Base-by-base conservation (phyloP, 306 rosid genomes). In the Fragaria vesca region DNA sequence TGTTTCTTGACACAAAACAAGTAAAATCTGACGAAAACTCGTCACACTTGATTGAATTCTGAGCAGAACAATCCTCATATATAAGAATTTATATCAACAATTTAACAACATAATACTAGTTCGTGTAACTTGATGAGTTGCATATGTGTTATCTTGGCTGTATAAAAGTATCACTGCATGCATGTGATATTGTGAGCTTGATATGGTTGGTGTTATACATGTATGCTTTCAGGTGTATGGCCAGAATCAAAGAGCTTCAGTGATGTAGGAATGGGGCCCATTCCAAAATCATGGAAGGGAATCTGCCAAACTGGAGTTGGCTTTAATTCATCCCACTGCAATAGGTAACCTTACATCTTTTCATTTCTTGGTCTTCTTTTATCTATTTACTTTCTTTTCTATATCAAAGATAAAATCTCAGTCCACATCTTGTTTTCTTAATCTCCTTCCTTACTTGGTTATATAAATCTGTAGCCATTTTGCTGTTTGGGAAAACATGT, bases 241-340 rank as follows among this genome's bases (percentile, higher is more conserved):
- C 97, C 93, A 76, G 93, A 92, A 26, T 92, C 97, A 69, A 80
- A 83, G 85, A 92, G 97, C 86, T 92, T 92, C 79, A 86, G 81
- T 36, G 97, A 90, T 75, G 86, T 80, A 84, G 96, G 96, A 24
- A 87, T 92, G 89, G 89, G 85, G 24, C 89, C 96, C 32, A 21
- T 90, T 79, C 97, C 93, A 55, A 81, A 86, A 65, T 83, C 89
- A 84, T 92, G 97, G 97, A 92, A 83, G 75, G 97, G 96, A 83
- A 81, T 86, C 76, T 92, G 97, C 66, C 81, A 90, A 86, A 81
- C 86, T 51, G 97, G 97, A 66, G 79, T 84, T 45, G 90, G 80
- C 71, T 92, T 90, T 72, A 54, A 45, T 76, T 87, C 96, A 30
- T 87, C 93, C 47, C 83, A 86, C 1, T 92, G 97, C 40, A 92